Evolutionary conservation across 345 rosid genomes (phyloP), one percentile per base, ranked within the genome.

Genomic region (Sisymbrium irio): DNA sequence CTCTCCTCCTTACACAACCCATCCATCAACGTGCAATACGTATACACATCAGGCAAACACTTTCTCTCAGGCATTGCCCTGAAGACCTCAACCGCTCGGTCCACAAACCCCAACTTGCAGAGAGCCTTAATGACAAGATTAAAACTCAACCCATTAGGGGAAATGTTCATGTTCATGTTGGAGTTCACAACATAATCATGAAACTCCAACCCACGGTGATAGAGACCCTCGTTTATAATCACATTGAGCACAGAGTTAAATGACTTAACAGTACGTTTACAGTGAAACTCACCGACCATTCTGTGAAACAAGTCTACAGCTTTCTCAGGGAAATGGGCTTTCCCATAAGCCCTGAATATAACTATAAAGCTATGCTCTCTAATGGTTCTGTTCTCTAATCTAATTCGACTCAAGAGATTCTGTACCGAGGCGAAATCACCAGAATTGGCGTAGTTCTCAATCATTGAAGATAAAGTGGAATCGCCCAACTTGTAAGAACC

Each of bases 11-110:
- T 95, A 78, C 96, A 90, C 78, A 95, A 80, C 75, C 99, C 99
- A 81, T 90, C 91, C 96, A 92, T 92, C 85, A 95, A 82, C 6
- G 97, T 92, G 81, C 87, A 85, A 56, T 88, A 95, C 20, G 97
- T 88, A 81, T 88, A 95, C 8, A 77, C 85, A 84, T 95, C 97
- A 17, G 94, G 96, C 28, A 20, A 73, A 74, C 83, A 86, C 17
- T 84, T 84, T 19, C 75, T 82, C 36, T 53, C 42, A 5, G 88
- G 83, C 97, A 95, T 92, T 61, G 51, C 97, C 66, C 93, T 82
- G 33, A 92, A 88, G 69, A 85, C 83, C 75, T 88, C 86, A 12
- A 88, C 27, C 0, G 97, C 99, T 56, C 73, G 58, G 75, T 92
- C 90, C 73, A 92, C 91, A 68, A 77, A 68, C 28, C 97, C 83